phyloP scores from a whole-genome alignment of 2,329 filamentous ascomycete genomes.

The Didymella glomerata region DNA sequence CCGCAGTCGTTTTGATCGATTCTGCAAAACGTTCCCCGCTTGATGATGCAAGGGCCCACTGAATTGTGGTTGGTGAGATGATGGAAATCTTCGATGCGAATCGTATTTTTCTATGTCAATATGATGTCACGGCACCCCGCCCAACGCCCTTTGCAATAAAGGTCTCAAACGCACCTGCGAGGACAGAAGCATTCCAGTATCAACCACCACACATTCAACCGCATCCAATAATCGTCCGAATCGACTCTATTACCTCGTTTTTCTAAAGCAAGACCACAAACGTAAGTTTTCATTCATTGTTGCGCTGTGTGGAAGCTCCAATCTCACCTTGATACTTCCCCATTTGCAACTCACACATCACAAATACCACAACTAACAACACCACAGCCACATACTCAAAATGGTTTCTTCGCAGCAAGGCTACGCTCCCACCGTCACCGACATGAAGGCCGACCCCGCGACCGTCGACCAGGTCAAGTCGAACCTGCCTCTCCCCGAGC shows the following conservation, averaged over 20 bases:
- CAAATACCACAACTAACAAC: constrained; percentile 15
- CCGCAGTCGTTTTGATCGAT: constrained; percentile 9
- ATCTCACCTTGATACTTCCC: neutral
- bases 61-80: constrained; percentile 6
- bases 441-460: constrained; percentile 49
- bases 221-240: neutral
- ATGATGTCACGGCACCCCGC: constrained; percentile 25
- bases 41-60: constrained; percentile 23
- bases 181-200: constrained; percentile 2
- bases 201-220: constrained; percentile 2
- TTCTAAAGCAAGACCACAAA: constrained; percentile 1
- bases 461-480: constrained; percentile 73
- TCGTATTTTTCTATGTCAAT: constrained; percentile 17
- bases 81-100: constrained; percentile 24
- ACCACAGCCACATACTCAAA: constrained; percentile 12
- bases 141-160: constrained; percentile 10
- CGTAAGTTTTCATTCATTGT: constrained; percentile 6
- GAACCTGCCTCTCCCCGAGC: constrained; percentile 81
- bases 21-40: constrained; percentile 12
- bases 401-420: constrained; percentile 42
- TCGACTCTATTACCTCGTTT: neutral
- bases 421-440: constrained; percentile 29
- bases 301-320: neutral
- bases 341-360: neutral
- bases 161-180: constrained; percentile 6